These are phyloP conservation scores for Leccinum olivaceopallidum DNA, from an alignment of 768 basidiomycete genomes.

Conservation along the genomic window DNA sequence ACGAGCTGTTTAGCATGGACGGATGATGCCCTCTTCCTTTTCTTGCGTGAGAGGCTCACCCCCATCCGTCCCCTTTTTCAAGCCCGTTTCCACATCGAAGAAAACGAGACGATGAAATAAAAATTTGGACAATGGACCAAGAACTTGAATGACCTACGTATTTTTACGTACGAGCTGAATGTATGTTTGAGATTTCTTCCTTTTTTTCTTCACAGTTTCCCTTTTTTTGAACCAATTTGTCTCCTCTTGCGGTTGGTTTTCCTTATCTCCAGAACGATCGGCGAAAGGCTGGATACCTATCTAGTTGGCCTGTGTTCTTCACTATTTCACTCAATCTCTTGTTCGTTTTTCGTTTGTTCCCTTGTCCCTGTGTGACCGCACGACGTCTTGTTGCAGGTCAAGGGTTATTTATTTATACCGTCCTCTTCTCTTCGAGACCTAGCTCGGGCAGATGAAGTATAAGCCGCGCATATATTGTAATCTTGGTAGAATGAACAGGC, in stretches of 20 bases:
- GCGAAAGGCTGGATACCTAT: slow-evolving; percentile 32
- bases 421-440: background rate
- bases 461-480: no score
- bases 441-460: no score
- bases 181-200: slow-evolving; percentile 13
- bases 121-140: slow-evolving; percentile 17
- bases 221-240: no score
- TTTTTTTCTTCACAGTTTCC: background rate
- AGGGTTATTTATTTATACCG: slow-evolving; percentile 31
- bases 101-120: background rate
- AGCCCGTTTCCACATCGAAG: background rate
- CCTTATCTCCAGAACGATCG: slow-evolving; percentile 19
- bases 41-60: background rate
- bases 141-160: slow-evolving; percentile 16
- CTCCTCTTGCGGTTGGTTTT: background rate
- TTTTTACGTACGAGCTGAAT: slow-evolving; percentile 24
- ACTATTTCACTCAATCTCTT: background rate
- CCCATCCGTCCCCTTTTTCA: no score
- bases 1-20: slow-evolving; percentile 76
- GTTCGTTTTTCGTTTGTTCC: slow-evolving; percentile 7
- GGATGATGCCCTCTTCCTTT: slow-evolving; percentile 27
- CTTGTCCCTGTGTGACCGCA: background rate
- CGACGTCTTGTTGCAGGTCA: background rate
- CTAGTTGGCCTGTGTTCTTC: slow-evolving; percentile 25
- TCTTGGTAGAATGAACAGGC: no score